Percentiles rank a stretch among this genome's conserved stretches.
Evolutionary conservation across 2,329 filamentous ascomycete species (phyloP).

Genomic region (Curvularia verruculosa): DNA sequence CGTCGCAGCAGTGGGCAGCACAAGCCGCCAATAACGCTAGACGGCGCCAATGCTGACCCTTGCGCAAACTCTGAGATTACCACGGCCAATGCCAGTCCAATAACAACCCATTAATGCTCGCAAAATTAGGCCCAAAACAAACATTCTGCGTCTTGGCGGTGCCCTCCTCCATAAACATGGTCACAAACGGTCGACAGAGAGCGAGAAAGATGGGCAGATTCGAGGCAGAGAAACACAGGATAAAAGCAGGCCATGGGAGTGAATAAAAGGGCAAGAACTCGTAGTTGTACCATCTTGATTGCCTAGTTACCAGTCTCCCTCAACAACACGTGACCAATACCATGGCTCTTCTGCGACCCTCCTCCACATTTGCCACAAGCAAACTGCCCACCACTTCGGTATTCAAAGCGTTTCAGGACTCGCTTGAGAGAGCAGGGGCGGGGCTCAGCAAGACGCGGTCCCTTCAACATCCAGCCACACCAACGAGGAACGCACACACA

Average conservation of each 20-base stretch:
- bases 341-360: not conserved
- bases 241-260: not conserved
- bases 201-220: constrained; percentile 16
- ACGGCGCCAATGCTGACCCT: constrained; percentile 12
- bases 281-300: not conserved
- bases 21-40: constrained; percentile 26
- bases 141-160: constrained; percentile 27
- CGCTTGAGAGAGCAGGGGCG: not conserved
- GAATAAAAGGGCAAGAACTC: not conserved
- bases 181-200: constrained; percentile 13
- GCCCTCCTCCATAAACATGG: constrained; percentile 6
- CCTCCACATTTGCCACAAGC: not conserved
- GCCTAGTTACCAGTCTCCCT: not conserved
- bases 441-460: not conserved
- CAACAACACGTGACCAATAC: not conserved
- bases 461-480: not conserved
- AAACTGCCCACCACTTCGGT: not conserved
- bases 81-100: constrained; percentile 6
- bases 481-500: not conserved
- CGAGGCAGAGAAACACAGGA: not conserved
- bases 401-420: not conserved
- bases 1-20: not conserved
- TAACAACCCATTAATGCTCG: constrained; percentile 15
- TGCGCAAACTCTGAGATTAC: constrained; percentile 32
- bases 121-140: constrained; percentile 33